phyloP scores from a whole-genome alignment of 2,329 filamentous ascomycete genomes.

The Aspergillus quadricinctus region DNA sequence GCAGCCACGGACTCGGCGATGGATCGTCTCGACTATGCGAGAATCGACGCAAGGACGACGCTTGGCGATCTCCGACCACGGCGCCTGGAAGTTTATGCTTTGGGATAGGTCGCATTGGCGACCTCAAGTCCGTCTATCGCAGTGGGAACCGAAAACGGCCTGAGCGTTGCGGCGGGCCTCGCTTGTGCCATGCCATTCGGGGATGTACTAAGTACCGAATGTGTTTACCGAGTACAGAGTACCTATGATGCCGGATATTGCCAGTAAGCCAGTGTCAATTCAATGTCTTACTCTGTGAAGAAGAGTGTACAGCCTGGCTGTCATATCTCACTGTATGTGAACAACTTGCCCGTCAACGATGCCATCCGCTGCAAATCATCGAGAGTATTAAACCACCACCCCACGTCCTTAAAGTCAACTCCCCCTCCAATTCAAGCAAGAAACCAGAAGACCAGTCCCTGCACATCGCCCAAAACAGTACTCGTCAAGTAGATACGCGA shows the following conservation, averaged over 20 bases:
- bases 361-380: neutral
- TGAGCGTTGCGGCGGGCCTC: neutral
- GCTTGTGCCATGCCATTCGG: neutral
- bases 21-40: slow-evolving; percentile 7
- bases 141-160: neutral
- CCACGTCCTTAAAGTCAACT: neutral
- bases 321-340: neutral
- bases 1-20: neutral
- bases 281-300: neutral
- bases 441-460: neutral
- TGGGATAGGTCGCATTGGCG: neutral
- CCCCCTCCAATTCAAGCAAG: neutral
- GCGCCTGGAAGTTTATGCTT: slow-evolving; percentile 5
- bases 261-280: neutral
- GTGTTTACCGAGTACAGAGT: neutral
- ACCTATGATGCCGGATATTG: neutral
- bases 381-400: neutral
- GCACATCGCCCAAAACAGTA: neutral
- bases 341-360: neutral
- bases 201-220: neutral
- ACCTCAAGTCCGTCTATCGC: neutral
- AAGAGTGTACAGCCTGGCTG: neutral
- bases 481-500: neutral
- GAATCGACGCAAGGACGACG: slow-evolving; percentile 3
- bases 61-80: neutral